These are phyloP conservation scores for Ustulina deusta DNA, from an alignment of 2,329 filamentous ascomycete genomes.

Conservation along the genomic window DNA sequence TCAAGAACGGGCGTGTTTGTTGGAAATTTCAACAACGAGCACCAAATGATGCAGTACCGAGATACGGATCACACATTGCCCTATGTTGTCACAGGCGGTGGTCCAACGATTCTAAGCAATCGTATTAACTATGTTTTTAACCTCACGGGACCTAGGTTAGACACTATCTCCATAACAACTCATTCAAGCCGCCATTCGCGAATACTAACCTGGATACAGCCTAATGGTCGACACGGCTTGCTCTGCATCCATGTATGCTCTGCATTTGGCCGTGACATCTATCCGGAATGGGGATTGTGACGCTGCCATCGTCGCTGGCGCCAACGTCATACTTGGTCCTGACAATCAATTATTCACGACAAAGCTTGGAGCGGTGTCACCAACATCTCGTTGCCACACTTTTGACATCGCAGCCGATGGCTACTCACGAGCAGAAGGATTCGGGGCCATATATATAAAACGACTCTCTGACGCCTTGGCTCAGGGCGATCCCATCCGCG, in stretches of 20 bases:
- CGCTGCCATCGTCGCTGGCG: slow-evolving; percentile 47
- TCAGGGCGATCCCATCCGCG: slow-evolving; percentile 36
- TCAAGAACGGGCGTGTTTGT: slow-evolving; percentile 49
- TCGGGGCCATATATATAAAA: slow-evolving; percentile 40
- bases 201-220: too few species aligned
- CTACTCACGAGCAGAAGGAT: slow-evolving; percentile 41
- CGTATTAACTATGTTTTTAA: slow-evolving; percentile 50
- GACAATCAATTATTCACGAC: slow-evolving; percentile 36
- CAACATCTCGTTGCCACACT: slow-evolving; percentile 32
- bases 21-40: slow-evolving; percentile 45
- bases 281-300: slow-evolving; percentile 37
- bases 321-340: slow-evolving; percentile 47
- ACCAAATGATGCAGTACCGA: slow-evolving; percentile 35
- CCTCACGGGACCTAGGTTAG: slow-evolving; percentile 50
- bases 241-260: slow-evolving; percentile 49
- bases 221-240: slow-evolving; percentile 57
- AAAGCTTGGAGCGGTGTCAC: slow-evolving; percentile 38
- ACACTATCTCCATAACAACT: too few species aligned
- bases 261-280: slow-evolving; percentile 43
- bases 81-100: slow-evolving; percentile 36
- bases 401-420: slow-evolving; percentile 42
- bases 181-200: too few species aligned
- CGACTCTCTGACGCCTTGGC: slow-evolving; percentile 29
- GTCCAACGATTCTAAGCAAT: slow-evolving; percentile 38
- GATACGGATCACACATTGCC: slow-evolving; percentile 37